These are phyloP conservation scores for Sextonia rubra DNA, from an alignment of 164 flowering plant species.

Conservation along the genomic window DNA sequence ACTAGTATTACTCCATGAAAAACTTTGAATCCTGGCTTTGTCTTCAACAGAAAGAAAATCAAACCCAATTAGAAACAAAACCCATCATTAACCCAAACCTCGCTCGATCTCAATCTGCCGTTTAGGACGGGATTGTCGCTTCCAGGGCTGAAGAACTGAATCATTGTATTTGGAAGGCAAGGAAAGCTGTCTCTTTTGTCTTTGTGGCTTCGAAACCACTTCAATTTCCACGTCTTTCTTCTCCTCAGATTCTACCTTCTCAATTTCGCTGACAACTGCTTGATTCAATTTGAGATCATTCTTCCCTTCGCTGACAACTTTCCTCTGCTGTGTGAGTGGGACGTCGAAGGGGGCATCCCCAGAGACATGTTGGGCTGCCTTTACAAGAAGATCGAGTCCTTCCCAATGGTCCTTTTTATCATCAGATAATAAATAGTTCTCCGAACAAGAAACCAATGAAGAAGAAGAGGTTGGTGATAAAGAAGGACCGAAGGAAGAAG, in stretches of 20 bases:
- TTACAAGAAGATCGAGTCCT: neutral
- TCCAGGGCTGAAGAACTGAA: constrained; percentile 44
- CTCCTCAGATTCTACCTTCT: constrained; percentile 4
- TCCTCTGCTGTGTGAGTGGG: constrained; percentile 35
- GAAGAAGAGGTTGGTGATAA: neutral
- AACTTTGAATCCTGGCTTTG: neutral
- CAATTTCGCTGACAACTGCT: constrained; percentile 12
- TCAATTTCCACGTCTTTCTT: constrained; percentile 4
- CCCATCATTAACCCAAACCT: constrained; percentile 8
- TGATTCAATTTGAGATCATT: constrained; percentile 23
- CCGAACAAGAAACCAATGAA: neutral
- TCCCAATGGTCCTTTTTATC: neutral
- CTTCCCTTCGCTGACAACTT: constrained; percentile 38
- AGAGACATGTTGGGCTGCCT: neutral
- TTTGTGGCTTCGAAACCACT: constrained; percentile 19
- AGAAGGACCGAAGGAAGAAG: neutral
- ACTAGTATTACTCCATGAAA: no score
- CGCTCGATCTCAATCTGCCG: constrained; percentile 7
- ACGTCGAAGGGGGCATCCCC: constrained; percentile 24
- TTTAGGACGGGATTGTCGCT: constrained; percentile 17
- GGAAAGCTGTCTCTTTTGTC: constrained; percentile 31
- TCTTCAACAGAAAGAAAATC: constrained; percentile 5
- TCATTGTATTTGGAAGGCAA: constrained; percentile 40
- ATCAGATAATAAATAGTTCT: neutral
- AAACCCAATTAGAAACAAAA: constrained; percentile 9